Conservation (phyloP, 768 basidiomycete species). For the Piloderma croceum region DNA sequence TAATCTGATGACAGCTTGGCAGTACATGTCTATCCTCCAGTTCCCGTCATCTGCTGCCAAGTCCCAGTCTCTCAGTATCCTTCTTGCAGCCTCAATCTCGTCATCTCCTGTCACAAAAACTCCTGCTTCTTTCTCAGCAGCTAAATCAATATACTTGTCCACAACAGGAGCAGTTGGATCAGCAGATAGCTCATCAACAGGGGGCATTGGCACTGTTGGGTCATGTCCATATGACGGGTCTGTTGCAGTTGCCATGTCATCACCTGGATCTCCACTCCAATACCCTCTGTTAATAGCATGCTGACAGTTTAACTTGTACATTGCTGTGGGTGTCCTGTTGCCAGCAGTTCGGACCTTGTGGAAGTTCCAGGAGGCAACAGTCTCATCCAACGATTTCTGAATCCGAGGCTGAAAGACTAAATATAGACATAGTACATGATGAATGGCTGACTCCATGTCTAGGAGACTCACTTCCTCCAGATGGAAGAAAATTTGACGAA, state of each 20-base stretch:
- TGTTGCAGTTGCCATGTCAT: slow-evolving; percentile 6
- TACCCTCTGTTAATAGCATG: slow-evolving; percentile 20
- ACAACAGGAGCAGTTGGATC: too few species aligned
- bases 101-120: slow-evolving; percentile 11
- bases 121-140: slow-evolving; percentile 6
- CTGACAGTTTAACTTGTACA: slow-evolving; percentile 22
- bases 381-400: slow-evolving; percentile 21
- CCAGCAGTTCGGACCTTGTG: slow-evolving; percentile 20
- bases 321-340: slow-evolving; percentile 15
- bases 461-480: slow-evolving; percentile 22
- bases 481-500: slow-evolving; percentile 23
- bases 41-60: too few species aligned
- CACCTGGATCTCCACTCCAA: slow-evolving; percentile 21
- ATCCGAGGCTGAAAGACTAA: slow-evolving; percentile 25
- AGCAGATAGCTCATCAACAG: slow-evolving; percentile 2
- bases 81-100: too few species aligned
- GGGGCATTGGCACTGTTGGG: slow-evolving; percentile 5
- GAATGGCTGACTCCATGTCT: slow-evolving; percentile 17
- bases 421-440: slow-evolving; percentile 19
- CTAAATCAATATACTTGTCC: too few species aligned
- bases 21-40: too few species aligned
- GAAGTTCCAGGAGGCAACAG: slow-evolving; percentile 20
- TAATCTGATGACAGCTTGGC: too few species aligned
- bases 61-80: too few species aligned
- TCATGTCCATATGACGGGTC: slow-evolving; percentile 11